Evolutionary conservation across 106 monocot species (phyloP).

Genomic region (Dendrobium officinale): DNA sequence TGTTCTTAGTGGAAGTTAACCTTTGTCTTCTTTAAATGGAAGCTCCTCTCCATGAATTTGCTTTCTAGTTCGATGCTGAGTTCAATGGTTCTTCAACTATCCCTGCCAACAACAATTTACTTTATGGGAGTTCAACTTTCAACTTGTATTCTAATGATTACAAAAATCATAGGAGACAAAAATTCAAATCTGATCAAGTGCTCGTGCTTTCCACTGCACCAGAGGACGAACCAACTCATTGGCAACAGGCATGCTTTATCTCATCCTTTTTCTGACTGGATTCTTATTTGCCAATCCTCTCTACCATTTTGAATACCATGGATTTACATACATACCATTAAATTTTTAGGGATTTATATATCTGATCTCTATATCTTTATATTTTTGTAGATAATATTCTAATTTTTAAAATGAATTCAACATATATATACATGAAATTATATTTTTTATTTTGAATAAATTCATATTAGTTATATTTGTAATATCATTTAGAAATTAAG

Average conservation of each 20-base stretch:
- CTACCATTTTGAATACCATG: not conserved
- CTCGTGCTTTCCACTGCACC: slow-evolving; percentile 90
- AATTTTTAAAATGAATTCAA: too few relatives aligned
- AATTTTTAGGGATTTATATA: too few relatives aligned
- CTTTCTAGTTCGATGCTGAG: slow-evolving; percentile 96
- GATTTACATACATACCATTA: too few relatives aligned
- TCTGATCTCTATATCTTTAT: too few relatives aligned
- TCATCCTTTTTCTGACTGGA: not conserved
- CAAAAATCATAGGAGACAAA: slow-evolving; percentile 27
- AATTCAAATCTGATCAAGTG: slow-evolving; percentile 38
- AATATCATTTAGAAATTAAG: too few relatives aligned
- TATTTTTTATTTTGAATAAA: too few relatives aligned
- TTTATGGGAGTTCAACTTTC: slow-evolving; percentile 12
- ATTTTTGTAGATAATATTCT: too few relatives aligned
- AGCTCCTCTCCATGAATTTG: slow-evolving; percentile 97
- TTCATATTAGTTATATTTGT: too few relatives aligned
- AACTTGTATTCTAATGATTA: not conserved
- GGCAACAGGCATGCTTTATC: slow-evolving; percentile 61
- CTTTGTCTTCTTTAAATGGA: not conserved
- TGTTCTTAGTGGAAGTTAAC: not conserved
- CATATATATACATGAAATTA: too few relatives aligned
- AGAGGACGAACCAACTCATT: slow-evolving; percentile 95
- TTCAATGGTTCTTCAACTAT: slow-evolving; percentile 59
- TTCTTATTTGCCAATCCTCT: not conserved
- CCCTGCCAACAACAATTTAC: slow-evolving; percentile 22